Conservation (phyloP, 129 eudicot genomes). For the Deinandra increscens region DNA sequence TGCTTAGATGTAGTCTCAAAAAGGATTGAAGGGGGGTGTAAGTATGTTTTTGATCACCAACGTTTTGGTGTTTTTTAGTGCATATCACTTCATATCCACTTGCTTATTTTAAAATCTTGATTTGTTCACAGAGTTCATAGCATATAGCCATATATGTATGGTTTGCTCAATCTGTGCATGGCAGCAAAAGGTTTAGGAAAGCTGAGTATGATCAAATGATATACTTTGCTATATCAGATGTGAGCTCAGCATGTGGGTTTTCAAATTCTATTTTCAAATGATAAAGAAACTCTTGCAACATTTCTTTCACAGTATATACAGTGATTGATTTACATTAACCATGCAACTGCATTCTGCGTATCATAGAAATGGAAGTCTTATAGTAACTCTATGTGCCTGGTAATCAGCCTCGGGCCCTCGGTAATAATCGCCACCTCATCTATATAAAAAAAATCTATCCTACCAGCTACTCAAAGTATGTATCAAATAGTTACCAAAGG, state of each 20-base stretch:
- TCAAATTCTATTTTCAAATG: no score
- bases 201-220: neutral
- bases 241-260: neutral
- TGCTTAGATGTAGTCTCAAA: neutral
- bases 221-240: neutral
- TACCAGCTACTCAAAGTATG: no score
- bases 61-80: constrained; percentile 18
- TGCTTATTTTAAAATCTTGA: neutral
- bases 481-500: no score
- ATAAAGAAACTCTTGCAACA: no score
- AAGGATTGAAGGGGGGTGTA: neutral
- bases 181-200: neutral
- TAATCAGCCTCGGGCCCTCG: no score
- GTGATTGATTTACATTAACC: no score
- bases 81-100: constrained; percentile 13
- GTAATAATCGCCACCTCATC: no score
- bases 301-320: no score
- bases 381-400: no score
- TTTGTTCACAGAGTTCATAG: neutral
- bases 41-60: neutral
- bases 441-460: no score
- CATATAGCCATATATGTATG: neutral
- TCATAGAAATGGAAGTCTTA: no score
- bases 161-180: neutral
- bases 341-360: no score